These are phyloP conservation scores for Dissophora globulifera DNA, from an alignment of 192 early-diverging fungal species.

Conservation along the genomic window DNA sequence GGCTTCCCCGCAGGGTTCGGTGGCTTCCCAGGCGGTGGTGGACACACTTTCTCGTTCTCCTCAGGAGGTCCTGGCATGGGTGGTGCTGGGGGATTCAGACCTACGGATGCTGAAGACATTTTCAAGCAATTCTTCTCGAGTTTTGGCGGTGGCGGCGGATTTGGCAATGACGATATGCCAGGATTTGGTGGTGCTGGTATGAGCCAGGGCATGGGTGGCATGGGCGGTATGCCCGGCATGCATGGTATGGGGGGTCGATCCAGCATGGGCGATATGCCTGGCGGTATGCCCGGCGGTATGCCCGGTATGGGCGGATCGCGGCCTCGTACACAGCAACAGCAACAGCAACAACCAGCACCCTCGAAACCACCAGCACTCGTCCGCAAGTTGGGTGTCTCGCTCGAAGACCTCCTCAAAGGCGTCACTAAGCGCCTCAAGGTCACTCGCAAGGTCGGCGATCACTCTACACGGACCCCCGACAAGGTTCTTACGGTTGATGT, in stretches of 20 bases:
- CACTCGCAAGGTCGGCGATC: conserved; percentile 67
- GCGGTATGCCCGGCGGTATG: conserved; percentile 9
- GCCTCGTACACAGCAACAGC: conserved; percentile 15
- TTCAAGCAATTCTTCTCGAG: conserved; percentile 89
- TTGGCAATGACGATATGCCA: conserved; percentile 41
- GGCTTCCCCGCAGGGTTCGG: conserved; percentile 65
- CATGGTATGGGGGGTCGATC: conserved; percentile 54
- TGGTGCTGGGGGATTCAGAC: conserved; percentile 68
- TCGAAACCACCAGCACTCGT: conserved; percentile 73
- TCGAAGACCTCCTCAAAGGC: conserved; percentile 94
- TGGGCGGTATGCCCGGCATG: conserved; percentile 60
- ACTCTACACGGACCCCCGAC: conserved; percentile 66
- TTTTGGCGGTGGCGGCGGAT: conserved; percentile 58
- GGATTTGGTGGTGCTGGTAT: conserved; percentile 55
- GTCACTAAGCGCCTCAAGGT: conserved; percentile 94
- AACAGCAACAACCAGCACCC: conserved; percentile 19
- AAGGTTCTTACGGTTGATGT: conserved; percentile 88
- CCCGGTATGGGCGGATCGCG: conserved; percentile 12
- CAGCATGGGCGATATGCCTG: conserved; percentile 51
- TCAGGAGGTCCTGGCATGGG: conserved; percentile 28
- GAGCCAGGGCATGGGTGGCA: conserved; percentile 34
- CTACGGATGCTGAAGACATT: conserved; percentile 88
- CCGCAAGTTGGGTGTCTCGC: conserved; percentile 76
- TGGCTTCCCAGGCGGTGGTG: conserved; percentile 69
- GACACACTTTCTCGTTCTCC: conserved; percentile 75